Percentiles rank a stretch among this genome's conserved stretches.
Evolutionary conservation across 75 land plant genomes (phyloP).

Genomic region (Larix kaempferi): DNA sequence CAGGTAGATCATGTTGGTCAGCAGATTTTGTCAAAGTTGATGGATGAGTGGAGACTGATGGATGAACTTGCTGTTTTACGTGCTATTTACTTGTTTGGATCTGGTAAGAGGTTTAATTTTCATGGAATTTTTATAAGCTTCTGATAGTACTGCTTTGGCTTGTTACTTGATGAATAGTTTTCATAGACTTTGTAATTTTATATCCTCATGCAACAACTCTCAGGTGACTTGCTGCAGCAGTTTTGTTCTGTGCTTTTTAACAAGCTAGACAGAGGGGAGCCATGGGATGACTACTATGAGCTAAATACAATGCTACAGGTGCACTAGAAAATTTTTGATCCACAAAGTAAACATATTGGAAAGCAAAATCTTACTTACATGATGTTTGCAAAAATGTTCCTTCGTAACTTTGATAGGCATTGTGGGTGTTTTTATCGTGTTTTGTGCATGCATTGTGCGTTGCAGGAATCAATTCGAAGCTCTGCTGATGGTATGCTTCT

Average conservation of each 20-base stretch:
- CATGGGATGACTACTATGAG: slow-evolving; percentile 96
- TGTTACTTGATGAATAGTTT: not conserved
- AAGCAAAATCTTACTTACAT: not conserved
- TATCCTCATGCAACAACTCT: not conserved
- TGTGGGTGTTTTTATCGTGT: slow-evolving; percentile 3
- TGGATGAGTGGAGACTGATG: slow-evolving; percentile 90
- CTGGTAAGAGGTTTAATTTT: slow-evolving; percentile 49
- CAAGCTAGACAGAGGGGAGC: slow-evolving; percentile 85
- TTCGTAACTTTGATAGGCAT: not conserved
- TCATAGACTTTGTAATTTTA: not conserved
- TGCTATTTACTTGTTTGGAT: slow-evolving; percentile 86
- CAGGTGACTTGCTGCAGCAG: slow-evolving; percentile 96
- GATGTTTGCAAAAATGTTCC: not conserved
- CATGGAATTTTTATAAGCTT: slow-evolving; percentile 2
- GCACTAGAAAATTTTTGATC: not conserved
- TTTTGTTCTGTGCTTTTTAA: slow-evolving; percentile 76
- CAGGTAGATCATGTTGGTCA: slow-evolving; percentile 83
- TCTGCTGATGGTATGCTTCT: slow-evolving; percentile 79
- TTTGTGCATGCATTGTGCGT: not conserved
- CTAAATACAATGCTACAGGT: slow-evolving; percentile 92
- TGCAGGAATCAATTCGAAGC: slow-evolving; percentile 90
- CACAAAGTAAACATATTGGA: not conserved
- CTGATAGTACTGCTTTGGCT: not conserved
- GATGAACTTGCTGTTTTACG: slow-evolving; percentile 89
- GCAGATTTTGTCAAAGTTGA: slow-evolving; percentile 65